Percentiles rank a stretch among this genome's conserved stretches.
Evolutionary conservation across 371 early-diverging fungal genomes (phyloP).

Genomic region (Zancudomyces culisetae): DNA sequence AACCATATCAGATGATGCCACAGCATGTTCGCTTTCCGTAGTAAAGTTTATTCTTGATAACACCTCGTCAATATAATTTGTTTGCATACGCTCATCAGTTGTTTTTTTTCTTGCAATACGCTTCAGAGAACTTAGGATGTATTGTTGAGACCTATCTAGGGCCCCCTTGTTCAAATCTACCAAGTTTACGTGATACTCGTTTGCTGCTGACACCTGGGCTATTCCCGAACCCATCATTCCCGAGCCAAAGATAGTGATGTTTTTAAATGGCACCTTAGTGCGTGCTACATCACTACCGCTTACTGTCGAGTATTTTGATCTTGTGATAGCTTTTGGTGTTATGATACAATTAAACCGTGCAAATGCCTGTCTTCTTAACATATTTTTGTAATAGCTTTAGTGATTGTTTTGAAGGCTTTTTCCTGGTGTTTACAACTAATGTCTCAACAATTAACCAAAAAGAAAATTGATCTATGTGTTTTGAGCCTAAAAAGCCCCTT

Average conservation of each 20-base stretch:
- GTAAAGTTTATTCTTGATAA: conserved; percentile 39
- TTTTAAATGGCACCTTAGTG: conserved; percentile 18
- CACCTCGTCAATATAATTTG: conserved; percentile 41
- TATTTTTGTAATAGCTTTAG: too few species aligned
- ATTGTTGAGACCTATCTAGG: conserved; percentile 52
- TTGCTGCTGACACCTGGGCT: conserved; percentile 79
- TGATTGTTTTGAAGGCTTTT: too few species aligned
- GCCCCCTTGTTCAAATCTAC: conserved; percentile 62
- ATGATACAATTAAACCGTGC: too few species aligned
- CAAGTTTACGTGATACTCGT: conserved; percentile 67
- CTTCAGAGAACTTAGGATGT: conserved; percentile 56
- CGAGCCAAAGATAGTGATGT: conserved; percentile 54
- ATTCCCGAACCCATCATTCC: conserved; percentile 93
- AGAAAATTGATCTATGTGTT: too few species aligned
- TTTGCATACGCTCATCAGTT: conserved; percentile 37
- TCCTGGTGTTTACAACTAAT: too few species aligned
- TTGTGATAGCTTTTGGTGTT: too few species aligned
- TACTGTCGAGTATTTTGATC: neutral
- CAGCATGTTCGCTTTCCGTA: conserved; percentile 36
- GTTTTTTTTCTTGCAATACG: conserved; percentile 80
- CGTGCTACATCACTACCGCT: too few species aligned
- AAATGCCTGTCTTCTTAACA: too few species aligned
- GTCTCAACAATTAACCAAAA: too few species aligned
- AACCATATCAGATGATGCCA: conserved; percentile 35
- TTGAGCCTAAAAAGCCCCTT: too few species aligned